Percentiles rank a stretch among this genome's conserved stretches.
Evolutionary conservation across 768 basidiomycete species (phyloP).

Genomic region (Lentinula detonsa): DNA sequence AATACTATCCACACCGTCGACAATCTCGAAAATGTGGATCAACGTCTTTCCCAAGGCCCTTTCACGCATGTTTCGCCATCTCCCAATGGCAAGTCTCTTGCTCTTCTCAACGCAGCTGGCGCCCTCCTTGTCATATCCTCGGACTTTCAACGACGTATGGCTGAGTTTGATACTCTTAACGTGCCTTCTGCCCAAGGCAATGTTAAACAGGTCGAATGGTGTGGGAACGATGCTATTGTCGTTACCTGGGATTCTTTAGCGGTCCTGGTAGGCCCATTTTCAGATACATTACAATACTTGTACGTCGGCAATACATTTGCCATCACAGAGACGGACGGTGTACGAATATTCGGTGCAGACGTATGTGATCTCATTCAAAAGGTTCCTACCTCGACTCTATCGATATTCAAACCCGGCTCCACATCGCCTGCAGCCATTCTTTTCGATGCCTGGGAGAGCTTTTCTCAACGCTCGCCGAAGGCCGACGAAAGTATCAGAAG

Average conservation of each 20-base stretch:
- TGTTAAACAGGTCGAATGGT: slow-evolving; percentile 83
- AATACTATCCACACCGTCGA: slow-evolving; percentile 81
- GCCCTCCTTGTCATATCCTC: slow-evolving; percentile 91
- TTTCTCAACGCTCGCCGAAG: slow-evolving; percentile 77
- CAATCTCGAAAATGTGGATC: slow-evolving; percentile 84
- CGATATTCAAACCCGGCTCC: slow-evolving; percentile 90
- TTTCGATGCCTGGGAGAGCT: slow-evolving; percentile 89
- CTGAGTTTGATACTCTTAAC: slow-evolving; percentile 73
- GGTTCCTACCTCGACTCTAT: slow-evolving; percentile 84
- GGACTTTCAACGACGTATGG: slow-evolving; percentile 84
- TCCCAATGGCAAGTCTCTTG: slow-evolving; percentile 90
- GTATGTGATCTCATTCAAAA: slow-evolving; percentile 89
- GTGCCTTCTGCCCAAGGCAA: slow-evolving; percentile 49
- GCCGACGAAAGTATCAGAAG: slow-evolving; percentile 89
- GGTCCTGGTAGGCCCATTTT: slow-evolving; percentile 87
- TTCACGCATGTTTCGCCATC: slow-evolving; percentile 85
- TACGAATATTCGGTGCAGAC: slow-evolving; percentile 76
- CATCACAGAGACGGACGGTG: slow-evolving; percentile 84
- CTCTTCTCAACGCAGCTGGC: slow-evolving; percentile 67
- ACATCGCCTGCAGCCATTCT: slow-evolving; percentile 88
- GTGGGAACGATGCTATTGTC: slow-evolving; percentile 91
- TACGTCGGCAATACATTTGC: slow-evolving; percentile 74
- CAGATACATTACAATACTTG: slow-evolving; percentile 80
- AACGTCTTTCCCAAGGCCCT: slow-evolving; percentile 82
- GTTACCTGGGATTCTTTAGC: slow-evolving; percentile 77